Conservation (phyloP, 2,329 filamentous ascomycete species). For the Pezicula carpinea region DNA sequence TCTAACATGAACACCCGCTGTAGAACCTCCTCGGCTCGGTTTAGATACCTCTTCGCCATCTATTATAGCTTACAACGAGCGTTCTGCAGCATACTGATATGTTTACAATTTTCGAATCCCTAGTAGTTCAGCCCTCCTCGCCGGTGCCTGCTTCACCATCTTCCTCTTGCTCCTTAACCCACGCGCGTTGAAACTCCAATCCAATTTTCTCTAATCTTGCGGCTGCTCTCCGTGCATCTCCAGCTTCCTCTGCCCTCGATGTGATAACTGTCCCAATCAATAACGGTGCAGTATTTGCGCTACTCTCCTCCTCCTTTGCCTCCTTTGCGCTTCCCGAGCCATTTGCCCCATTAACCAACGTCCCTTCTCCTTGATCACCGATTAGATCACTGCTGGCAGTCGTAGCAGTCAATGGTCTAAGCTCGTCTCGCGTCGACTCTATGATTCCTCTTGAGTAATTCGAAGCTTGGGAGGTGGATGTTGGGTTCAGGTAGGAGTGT, state of each 20-base stretch:
- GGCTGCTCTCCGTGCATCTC: constrained; percentile 48
- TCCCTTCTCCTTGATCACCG: constrained; percentile 6
- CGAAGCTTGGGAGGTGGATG: constrained; percentile 3
- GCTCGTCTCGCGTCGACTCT: constrained; percentile 17
- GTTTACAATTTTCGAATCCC: no score
- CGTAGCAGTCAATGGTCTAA: constrained; percentile 18
- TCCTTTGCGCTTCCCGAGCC: neutral
- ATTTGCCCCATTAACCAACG: constrained; percentile 13
- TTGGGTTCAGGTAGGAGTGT: constrained; percentile 41
- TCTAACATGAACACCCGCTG: no score
- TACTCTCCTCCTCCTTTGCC: constrained; percentile 5
- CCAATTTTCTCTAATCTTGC: constrained; percentile 50
- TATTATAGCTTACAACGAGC: no score
- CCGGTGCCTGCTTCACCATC: constrained; percentile 7
- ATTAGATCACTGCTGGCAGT: constrained; percentile 9
- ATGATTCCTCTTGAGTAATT: constrained; percentile 10
- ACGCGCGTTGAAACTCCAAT: constrained; percentile 49
- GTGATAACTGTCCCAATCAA: constrained; percentile 53
- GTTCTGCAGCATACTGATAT: no score
- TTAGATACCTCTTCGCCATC: no score
- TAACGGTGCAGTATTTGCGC: constrained; percentile 39
- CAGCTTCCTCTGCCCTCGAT: constrained; percentile 39
- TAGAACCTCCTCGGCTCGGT: no score
- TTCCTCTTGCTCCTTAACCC: constrained; percentile 33
- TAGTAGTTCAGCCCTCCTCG: constrained; percentile 14